Evolutionary conservation across 2,329 filamentous ascomycete species (phyloP).

Genomic region (Dothistroma pini): DNA sequence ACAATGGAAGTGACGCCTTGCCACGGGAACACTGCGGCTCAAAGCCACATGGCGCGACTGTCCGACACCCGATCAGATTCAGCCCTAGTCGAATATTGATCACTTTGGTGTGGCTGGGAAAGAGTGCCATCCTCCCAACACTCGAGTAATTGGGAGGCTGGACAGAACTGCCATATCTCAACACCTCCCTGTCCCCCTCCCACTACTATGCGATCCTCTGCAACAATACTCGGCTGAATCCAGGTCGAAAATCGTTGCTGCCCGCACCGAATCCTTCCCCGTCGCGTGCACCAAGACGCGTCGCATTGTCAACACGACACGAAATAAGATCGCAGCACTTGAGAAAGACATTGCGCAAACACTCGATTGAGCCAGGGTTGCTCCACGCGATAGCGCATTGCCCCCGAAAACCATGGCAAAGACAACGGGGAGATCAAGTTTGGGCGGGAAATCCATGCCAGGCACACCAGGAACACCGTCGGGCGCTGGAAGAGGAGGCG

Average conservation of each 20-base stretch:
- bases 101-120: not conserved
- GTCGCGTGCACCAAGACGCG: not conserved
- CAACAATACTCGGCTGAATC: not conserved
- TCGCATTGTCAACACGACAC: not conserved
- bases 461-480: not conserved
- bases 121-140: not conserved
- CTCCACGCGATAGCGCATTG: constrained; percentile 5
- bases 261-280: not conserved
- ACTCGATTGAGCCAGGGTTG: not conserved
- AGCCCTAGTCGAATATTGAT: not conserved
- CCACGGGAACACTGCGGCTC: not conserved
- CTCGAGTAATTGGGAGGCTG: not conserved
- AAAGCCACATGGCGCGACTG: not conserved
- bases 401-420: constrained; percentile 24
- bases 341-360: not conserved
- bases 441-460: constrained; percentile 13
- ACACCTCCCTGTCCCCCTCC: not conserved
- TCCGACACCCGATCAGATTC: not conserved
- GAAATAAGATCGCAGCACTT: not conserved
- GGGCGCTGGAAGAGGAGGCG: not conserved
- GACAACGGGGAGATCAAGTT: constrained; percentile 24
- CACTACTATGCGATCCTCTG: not conserved
- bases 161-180: not conserved
- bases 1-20: not conserved
- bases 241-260: not conserved